Percentiles rank a stretch among this genome's conserved stretches.
These are phyloP conservation scores for Trifolium repens DNA, from an alignment of 306 rosid genomes.

Conservation along the genomic window DNA sequence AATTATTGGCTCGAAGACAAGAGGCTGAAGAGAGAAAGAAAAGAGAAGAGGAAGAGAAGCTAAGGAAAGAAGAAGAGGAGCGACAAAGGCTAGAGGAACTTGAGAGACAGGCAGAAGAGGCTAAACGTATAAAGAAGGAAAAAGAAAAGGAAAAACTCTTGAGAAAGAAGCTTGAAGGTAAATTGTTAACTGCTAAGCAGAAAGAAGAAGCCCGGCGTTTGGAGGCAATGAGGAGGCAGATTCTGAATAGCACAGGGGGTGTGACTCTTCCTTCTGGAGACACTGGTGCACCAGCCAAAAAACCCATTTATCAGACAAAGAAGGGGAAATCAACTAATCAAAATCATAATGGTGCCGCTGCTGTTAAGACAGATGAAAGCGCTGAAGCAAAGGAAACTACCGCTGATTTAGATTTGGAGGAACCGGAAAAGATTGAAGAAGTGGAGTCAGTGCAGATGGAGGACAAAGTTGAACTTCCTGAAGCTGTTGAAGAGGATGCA, in stretches of 20 bases:
- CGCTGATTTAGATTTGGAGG: constrained; percentile 50
- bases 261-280: constrained; percentile 58
- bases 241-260: constrained; percentile 63
- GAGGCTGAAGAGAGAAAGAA: constrained; percentile 85
- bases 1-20: constrained; percentile 81
- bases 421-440: constrained; percentile 69
- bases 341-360: constrained; percentile 61
- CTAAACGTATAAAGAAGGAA: constrained; percentile 79
- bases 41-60: constrained; percentile 89
- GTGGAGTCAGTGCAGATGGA: constrained; percentile 53
- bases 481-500: constrained; percentile 60
- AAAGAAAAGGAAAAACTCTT: constrained; percentile 81
- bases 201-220: constrained; percentile 79
- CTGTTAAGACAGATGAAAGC: constrained; percentile 57
- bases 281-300: constrained; percentile 61
- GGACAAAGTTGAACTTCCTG: constrained; percentile 62
- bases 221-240: constrained; percentile 85
- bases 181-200: constrained; percentile 72
- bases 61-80: constrained; percentile 90
- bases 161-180: constrained; percentile 77
- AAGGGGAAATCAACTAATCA: constrained; percentile 61
- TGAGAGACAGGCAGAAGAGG: constrained; percentile 87
- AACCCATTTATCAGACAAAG: constrained; percentile 82
- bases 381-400: constrained; percentile 59
- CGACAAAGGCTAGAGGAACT: constrained; percentile 73